Base-by-base conservation (phyloP, 345 rosid species). In the Gossypium stocksii region DNA sequence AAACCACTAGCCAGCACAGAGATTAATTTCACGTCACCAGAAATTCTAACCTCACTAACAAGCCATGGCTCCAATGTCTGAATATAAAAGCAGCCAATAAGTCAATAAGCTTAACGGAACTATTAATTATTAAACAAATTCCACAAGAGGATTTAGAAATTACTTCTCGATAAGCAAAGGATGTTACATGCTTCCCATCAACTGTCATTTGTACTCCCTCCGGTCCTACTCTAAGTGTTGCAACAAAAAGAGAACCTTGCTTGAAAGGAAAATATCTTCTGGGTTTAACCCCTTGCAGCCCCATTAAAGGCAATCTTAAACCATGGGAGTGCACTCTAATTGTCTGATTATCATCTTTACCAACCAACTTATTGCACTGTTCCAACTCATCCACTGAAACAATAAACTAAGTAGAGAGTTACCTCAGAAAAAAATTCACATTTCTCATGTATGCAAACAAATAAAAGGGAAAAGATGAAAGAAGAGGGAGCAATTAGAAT, bases 41-140 rank as follows among this genome's bases (percentile, higher is more conserved):
- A 83, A 63, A 93, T 87, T 85, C 91, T 83, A 59, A 91, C 92
- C 87, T 93, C 97, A 80, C 88, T 90, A 27, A 90, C 90, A 73
- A 93, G 93, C 99, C 99, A 95, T 45, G 99, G 97, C 85, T 95
- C 98, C 86, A 95, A 77, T 53, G 98, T 93, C 99, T 93, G 83
- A 61, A 79, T 41, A 49, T 76, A 76, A 73, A 77, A 80, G 48
- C 74, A 71, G 62, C 62, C 71, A 70, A 77, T 44, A 73, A 75
- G 57, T 29, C 72, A 66, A 80, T 59, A 46, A 62, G 70, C 48
- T 48, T 53, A 52, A 19, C 15, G 63, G 7, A 75, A 68, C 72
- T 57, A 49, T 58, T 52, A 58, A 10, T 29, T 56, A 53, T 68
- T 48, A 25, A 68, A 60, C 59, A 72, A 66, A 49, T n/a, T 73